Evolutionary conservation across 2,329 filamentous ascomycete species (phyloP).

Genomic region (Truncatella angustata): DNA sequence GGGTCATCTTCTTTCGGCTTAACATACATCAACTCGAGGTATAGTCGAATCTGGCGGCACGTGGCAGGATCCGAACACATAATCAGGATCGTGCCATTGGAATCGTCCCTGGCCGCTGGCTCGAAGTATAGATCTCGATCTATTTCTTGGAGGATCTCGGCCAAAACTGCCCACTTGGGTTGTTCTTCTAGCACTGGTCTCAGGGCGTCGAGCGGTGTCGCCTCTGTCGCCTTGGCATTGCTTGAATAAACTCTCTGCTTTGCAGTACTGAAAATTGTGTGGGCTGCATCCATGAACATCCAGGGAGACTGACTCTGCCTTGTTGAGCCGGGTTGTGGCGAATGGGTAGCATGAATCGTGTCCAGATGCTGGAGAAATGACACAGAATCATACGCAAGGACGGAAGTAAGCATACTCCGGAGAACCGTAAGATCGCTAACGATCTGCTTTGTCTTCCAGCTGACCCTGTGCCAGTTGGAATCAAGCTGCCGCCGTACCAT

Average conservation of each 20-base stretch:
- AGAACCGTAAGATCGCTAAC: conserved; percentile 85
- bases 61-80: conserved; percentile 92
- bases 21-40: conserved; percentile 85
- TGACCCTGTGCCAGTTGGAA: conserved; percentile 95
- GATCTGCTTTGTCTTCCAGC: conserved; percentile 92
- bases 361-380: conserved; percentile 92
- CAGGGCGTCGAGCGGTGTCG: conserved; percentile 58
- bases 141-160: conserved; percentile 91
- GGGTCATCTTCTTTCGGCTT: conserved; percentile 47
- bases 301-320: conserved; percentile 89
- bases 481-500: conserved; percentile 87
- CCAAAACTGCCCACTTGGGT: conserved; percentile 87
- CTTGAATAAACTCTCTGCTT: conserved; percentile 83
- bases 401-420: conserved; percentile 74
- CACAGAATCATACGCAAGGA: conserved; percentile 86
- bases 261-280: conserved; percentile 89
- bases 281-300: conserved; percentile 92
- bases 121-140: conserved; percentile 88
- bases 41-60: conserved; percentile 85
- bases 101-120: conserved; percentile 72
- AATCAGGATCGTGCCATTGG: conserved; percentile 87
- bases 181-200: conserved; percentile 86
- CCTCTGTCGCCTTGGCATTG: conserved; percentile 51
- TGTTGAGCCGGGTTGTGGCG: conserved; percentile 82
- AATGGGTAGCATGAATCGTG: conserved; percentile 87